Base-by-base conservation (phyloP, 2,329 filamentous ascomycete species). In the Arthrobotrys pseudoclavata region DNA sequence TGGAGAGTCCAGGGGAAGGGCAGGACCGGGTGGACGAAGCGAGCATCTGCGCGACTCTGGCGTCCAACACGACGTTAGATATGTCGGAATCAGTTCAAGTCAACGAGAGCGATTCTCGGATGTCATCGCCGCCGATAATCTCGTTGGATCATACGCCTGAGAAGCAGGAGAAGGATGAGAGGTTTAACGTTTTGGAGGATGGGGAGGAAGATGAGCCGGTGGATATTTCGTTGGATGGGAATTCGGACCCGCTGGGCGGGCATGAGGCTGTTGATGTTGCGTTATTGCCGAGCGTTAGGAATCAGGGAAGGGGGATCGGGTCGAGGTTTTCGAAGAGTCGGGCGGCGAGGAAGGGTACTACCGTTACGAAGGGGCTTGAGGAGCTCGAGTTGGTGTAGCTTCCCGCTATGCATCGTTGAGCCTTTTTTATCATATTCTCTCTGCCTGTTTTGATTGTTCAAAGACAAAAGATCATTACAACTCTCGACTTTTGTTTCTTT, bases 211-310 rank as follows among this genome's bases (percentile, higher is more conserved):
- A 76, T 4, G 71, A 76, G 52, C 66, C 72, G 22, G 71, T 64
- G 29, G 22, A 42, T n/a, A 29, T 74, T 15, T 50, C 62, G 24
- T 26, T 76, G 6, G 71, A 76, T 50, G 60, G 53, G 37, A 76
- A 64, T 48, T 69, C 64, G 1, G 72, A 76, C 62, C 72, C 72
- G 10, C 47, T 76, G 42, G 72, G 72, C 4, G 72, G 72, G 12
- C 72, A 76, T 48, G 72, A 76, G 31, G 60, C 72, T 47, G 66
- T 76, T n/a, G 72, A 76, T 76, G 52, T 76, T 24, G n/a, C 15
- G 40, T 42, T 76, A n/a, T 60, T 57, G 0, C 40, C 60, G 18
- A 66, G 72, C 31, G 50, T 60, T 13, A 34, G 72, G 52, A 40
- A 50, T 4, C 31, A 18, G 31, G 57, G 47, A 50, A 57, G 67